Conservation (phyloP, 1,284 basidiomycete species). For the Boletus smithii region DNA sequence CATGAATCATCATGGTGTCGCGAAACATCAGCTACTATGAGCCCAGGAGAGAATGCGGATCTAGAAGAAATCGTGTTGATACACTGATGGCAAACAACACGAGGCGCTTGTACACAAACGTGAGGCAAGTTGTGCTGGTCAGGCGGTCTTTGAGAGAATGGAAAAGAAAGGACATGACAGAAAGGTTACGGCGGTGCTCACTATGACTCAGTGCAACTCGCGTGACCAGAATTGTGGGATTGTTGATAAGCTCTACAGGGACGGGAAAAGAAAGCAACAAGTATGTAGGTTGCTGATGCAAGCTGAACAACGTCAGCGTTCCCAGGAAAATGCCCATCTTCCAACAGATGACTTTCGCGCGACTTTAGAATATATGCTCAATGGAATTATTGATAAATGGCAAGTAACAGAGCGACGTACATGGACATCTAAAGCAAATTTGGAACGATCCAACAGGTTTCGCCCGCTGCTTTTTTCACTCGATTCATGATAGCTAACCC, state of each 20-base stretch:
- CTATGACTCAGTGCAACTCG: not conserved
- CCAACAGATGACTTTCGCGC: not conserved
- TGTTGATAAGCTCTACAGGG: not conserved
- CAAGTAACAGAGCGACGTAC: conserved; percentile 12
- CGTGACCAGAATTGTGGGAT: not conserved
- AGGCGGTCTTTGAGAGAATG: not conserved
- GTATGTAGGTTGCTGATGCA: not conserved
- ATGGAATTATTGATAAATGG: not conserved
- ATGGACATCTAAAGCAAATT: conserved; percentile 22
- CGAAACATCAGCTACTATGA: not conserved
- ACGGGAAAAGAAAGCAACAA: not conserved
- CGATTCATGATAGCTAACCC: conserved; percentile 97
- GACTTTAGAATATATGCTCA: not conserved
- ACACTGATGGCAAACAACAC: conserved; percentile 1
- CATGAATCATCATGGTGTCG: not conserved
- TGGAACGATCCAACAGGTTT: conserved; percentile 47
- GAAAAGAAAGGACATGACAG: not conserved
- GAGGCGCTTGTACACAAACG: conserved; percentile 8
- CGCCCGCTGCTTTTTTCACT: conserved; percentile 89
- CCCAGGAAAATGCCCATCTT: not conserved
- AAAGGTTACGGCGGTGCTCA: not conserved
- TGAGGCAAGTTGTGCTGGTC: conserved; percentile 6
- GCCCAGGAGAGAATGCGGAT: not conserved
- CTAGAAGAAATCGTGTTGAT: not conserved
- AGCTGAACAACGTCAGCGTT: not conserved